Conservation (phyloP, 148 eudicot genomes). For the Cornus kousa region DNA sequence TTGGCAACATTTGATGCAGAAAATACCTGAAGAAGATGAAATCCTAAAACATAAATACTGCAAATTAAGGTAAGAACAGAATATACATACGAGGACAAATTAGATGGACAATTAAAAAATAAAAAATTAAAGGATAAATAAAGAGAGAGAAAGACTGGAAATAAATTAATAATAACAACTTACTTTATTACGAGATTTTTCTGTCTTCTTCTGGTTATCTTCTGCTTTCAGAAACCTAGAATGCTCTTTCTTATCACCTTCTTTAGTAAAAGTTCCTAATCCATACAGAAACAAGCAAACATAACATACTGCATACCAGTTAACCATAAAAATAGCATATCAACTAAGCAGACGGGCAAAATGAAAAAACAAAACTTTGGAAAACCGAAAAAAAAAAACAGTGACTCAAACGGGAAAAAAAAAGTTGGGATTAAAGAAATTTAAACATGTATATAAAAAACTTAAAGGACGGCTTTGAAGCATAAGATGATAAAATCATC, state of each 20-base stretch:
- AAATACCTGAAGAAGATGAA: conserved; percentile 43
- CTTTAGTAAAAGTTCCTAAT: conserved; percentile 60
- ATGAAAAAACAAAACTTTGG: no score
- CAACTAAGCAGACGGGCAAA: neutral
- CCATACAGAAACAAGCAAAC: conserved; percentile 8
- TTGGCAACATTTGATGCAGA: conserved; percentile 41
- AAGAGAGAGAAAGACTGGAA: neutral
- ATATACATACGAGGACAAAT: neutral
- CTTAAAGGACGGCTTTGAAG: neutral
- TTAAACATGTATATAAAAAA: neutral
- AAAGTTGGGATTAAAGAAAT: neutral
- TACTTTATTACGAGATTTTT: conserved; percentile 41
- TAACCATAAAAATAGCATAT: neutral
- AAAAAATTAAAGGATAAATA: neutral
- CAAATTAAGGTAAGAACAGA: neutral
- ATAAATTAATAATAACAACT: neutral
- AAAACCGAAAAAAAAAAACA: no score
- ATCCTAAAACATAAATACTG: neutral
- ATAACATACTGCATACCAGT: neutral
- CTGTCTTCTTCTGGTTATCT: conserved; percentile 27
- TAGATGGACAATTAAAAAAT: conserved; percentile 1
- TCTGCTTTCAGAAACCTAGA: conserved; percentile 23
- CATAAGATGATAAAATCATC: neutral
- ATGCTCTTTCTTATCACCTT: conserved; percentile 29
- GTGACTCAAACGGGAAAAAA: no score